phyloP scores from a whole-genome alignment of 108 stramenopile species.

The Skeletonema tropicum region DNA sequence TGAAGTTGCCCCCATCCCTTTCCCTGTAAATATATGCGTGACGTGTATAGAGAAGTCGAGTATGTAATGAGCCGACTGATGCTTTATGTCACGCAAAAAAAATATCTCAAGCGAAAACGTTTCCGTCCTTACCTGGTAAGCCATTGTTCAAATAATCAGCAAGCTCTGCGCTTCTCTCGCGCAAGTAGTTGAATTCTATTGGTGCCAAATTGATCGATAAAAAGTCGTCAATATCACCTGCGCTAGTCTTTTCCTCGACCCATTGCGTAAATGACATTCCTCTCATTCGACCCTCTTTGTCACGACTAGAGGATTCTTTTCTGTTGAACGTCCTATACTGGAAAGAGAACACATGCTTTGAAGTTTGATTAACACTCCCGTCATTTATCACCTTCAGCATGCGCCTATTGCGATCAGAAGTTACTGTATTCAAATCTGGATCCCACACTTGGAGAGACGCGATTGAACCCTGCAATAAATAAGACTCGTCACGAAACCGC shows the following conservation, averaged over 20 bases:
- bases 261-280: neutral
- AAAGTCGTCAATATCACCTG: conserved; percentile 59
- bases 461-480: conserved; percentile 2
- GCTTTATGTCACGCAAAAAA: neutral
- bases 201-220: conserved; percentile 52
- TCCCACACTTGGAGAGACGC: conserved; percentile 45
- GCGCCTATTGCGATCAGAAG: conserved; percentile 42
- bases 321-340: conserved; percentile 49
- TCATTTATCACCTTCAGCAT: conserved; percentile 36
- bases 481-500: conserved; percentile 9
- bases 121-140: conserved; percentile 48
- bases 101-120: neutral
- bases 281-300: neutral
- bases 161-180: conserved; percentile 67
- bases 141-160: conserved; percentile 77
- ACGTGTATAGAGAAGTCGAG: neutral
- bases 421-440: conserved; percentile 34
- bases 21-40: conserved; percentile 18
- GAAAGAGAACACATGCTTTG: conserved; percentile 33
- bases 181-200: conserved; percentile 56
- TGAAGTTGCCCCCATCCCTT: conserved; percentile 76
- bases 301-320: neutral
- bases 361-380: neutral
- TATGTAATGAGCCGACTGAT: neutral
- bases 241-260: conserved; percentile 4